phyloP scores from a whole-genome alignment of 2,329 filamentous ascomycete species.

The Beauveria pseudobassiana region DNA sequence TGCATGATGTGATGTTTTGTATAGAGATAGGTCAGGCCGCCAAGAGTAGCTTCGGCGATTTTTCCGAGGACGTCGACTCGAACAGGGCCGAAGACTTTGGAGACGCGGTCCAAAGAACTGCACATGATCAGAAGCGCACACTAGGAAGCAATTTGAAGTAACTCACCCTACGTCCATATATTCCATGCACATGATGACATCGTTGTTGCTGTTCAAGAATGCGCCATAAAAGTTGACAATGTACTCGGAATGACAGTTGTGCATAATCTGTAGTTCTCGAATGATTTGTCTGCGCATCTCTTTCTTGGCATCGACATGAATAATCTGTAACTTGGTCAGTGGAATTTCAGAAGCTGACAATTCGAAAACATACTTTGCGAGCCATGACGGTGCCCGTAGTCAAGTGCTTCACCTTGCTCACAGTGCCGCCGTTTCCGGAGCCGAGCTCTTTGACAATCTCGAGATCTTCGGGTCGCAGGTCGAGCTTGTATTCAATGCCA shows the following conservation, averaged over 20 bases:
- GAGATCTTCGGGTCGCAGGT: conserved; percentile 84
- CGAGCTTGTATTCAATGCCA: conserved; percentile 92
- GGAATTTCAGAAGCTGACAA: conserved; percentile 4
- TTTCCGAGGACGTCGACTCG: conserved; percentile 95
- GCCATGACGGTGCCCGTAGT: conserved; percentile 96
- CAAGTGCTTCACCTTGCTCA: conserved; percentile 94
- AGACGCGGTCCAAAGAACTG: conserved; percentile 88
- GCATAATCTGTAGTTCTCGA: conserved; percentile 95
- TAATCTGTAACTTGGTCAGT: conserved; percentile 55
- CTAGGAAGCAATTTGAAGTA: neutral
- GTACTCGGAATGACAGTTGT: conserved; percentile 92
- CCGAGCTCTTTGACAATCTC: conserved; percentile 91
- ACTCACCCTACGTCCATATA: conserved; percentile 98
- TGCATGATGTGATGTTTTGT: conserved; percentile 97
- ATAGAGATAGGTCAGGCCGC: conserved; percentile 91
- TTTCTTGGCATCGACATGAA: conserved; percentile 96
- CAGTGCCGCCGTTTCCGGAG: conserved; percentile 92
- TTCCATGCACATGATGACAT: conserved; percentile 99
- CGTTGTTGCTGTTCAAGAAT: conserved; percentile 91
- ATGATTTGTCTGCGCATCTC: conserved; percentile 96
- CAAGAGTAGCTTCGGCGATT: conserved; percentile 91
- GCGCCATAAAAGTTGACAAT: conserved; percentile 98
- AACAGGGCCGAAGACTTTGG: conserved; percentile 88
- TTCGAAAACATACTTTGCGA: conserved; percentile 62
- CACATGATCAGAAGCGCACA: neutral